phyloP scores from a whole-genome alignment of 2,329 filamentous ascomycete genomes.

The Colletotrichum filicis region DNA sequence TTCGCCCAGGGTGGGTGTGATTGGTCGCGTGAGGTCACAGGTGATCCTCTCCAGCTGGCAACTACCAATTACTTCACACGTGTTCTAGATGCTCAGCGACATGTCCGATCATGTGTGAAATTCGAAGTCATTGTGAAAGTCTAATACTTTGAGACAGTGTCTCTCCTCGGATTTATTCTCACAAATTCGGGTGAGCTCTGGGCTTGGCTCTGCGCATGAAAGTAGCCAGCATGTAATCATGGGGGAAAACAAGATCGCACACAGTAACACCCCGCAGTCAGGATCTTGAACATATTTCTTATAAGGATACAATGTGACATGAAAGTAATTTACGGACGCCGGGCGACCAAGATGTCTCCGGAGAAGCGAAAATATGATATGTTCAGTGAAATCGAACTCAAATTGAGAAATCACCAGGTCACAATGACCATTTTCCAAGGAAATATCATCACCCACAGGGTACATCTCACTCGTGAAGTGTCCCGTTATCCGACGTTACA shows the following conservation, averaged over 20 bases:
- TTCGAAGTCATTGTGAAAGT: not conserved
- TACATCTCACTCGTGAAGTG: too few species aligned
- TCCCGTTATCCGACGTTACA: too few species aligned
- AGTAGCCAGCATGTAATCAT: not conserved
- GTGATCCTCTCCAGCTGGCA: not conserved
- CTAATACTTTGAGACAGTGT: not conserved
- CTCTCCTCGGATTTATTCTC: not conserved
- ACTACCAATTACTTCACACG: not conserved
- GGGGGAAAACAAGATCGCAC: not conserved
- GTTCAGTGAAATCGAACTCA: too few species aligned
- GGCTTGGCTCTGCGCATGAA: not conserved
- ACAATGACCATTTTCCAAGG: too few species aligned
- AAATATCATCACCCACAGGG: too few species aligned
- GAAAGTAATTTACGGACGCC: too few species aligned
- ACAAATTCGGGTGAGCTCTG: not conserved
- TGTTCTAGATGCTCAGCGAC: not conserved
- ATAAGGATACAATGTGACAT: too few species aligned
- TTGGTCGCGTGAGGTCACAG: slow-evolving; percentile 9
- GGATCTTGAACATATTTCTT: too few species aligned
- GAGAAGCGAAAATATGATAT: too few species aligned
- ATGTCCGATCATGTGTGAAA: not conserved
- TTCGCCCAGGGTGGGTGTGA: not conserved
- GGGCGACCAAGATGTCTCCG: too few species aligned
- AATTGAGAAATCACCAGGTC: too few species aligned
- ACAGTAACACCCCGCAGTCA: not conserved